Conservation (phyloP, 1,139 yeast species). For the Candida dubliniensis region DNA sequence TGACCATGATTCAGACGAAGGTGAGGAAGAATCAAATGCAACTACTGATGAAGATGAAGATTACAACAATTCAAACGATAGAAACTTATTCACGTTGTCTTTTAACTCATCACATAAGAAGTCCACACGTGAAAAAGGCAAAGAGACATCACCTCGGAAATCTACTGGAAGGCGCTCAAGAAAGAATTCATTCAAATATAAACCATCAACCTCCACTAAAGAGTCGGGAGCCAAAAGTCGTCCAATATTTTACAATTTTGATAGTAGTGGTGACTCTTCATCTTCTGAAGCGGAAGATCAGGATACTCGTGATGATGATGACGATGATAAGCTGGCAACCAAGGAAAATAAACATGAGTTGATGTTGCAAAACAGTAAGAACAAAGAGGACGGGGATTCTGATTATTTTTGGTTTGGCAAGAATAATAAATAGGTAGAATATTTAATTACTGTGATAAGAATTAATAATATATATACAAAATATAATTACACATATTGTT, state of each 20-base stretch:
- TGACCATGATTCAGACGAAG: constrained; percentile 2
- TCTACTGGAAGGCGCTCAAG: constrained; percentile 18
- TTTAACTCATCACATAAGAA: constrained; percentile 17
- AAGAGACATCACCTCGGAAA: background rate
- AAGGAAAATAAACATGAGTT: background rate
- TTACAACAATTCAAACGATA: constrained; percentile 17
- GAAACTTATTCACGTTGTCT: constrained; percentile 26
- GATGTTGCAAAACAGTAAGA: background rate
- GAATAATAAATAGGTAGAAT: constrained; percentile 3
- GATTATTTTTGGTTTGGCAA: constrained; percentile 12
- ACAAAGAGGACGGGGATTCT: background rate
- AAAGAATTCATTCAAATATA: constrained; percentile 33
- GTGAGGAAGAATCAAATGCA: background rate
- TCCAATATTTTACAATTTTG: constrained; percentile 38
- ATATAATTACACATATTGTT: no score
- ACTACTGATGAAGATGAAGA: constrained; percentile 1
- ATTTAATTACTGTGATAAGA: no score
- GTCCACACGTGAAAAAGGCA: constrained; percentile 1
- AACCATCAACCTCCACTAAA: constrained; percentile 15
- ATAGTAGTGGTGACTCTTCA: constrained; percentile 18
- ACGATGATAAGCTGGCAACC: background rate
- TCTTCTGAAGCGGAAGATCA: constrained; percentile 12
- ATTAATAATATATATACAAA: no score
- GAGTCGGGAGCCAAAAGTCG: constrained; percentile 15
- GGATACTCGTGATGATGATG: background rate